Evolutionary conservation across 2,329 filamentous ascomycete species (phyloP).

Genomic region (Epichloe gansuensis): DNA sequence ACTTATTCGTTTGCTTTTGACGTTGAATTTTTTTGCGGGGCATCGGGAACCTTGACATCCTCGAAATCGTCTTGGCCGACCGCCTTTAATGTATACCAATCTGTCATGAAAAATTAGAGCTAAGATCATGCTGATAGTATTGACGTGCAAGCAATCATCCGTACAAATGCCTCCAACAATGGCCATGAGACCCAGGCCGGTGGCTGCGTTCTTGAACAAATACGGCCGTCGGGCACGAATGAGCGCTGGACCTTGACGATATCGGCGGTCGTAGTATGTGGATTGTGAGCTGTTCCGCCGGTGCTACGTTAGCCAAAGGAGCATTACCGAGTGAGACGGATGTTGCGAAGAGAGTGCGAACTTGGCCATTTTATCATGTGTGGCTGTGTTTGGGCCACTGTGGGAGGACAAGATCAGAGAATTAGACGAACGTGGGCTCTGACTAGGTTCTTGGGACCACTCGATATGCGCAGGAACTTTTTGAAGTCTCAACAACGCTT

Average conservation of each 20-base stretch:
- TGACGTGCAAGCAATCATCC: conserved; percentile 25
- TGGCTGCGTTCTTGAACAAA: conserved; percentile 75
- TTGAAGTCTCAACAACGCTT: not conserved
- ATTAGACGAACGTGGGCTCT: not conserved
- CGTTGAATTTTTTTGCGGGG: conserved; percentile 39
- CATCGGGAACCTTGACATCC: conserved; percentile 80
- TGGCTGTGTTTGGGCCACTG: not conserved
- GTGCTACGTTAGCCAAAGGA: not conserved
- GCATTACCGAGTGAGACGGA: not conserved
- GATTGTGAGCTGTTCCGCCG: conserved; percentile 28
- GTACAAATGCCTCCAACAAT: conserved; percentile 81
- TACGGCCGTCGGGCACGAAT: conserved; percentile 87
- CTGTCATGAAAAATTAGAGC: conserved; percentile 19
- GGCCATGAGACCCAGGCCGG: conserved; percentile 60
- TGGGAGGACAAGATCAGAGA: not conserved
- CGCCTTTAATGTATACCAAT: conserved; percentile 56
- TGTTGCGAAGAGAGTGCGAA: not conserved
- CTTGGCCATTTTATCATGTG: not conserved
- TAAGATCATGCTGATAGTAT: not conserved
- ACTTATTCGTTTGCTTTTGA: conserved; percentile 16
- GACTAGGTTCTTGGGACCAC: not conserved
- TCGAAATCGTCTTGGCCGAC: conserved; percentile 96
- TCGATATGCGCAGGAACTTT: not conserved
- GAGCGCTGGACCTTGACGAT: conserved; percentile 75
- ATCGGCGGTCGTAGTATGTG: conserved; percentile 85